phyloP scores from a whole-genome alignment of 306 rosid genomes.

The Dalbergia oliveri region DNA sequence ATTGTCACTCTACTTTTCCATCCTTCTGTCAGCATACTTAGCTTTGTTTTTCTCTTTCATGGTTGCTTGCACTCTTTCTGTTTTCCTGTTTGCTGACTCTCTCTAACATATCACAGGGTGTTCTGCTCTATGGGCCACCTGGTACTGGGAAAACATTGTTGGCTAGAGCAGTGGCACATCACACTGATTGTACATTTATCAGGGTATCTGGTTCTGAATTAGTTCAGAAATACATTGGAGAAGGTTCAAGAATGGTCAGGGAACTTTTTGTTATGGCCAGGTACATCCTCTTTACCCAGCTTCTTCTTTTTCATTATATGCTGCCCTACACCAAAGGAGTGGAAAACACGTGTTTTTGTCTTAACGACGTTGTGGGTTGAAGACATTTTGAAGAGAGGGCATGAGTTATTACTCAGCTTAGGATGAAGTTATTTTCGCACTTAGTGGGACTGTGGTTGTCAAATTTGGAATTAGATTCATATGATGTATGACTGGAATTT shows the following conservation, averaged over 20 bases:
- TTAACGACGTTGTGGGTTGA: constrained; percentile 21
- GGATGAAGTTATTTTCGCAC: background rate
- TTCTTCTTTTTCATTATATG: constrained; percentile 20
- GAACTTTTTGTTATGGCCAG: constrained; percentile 99
- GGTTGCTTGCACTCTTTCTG: background rate
- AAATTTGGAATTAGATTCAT: constrained; percentile 15
- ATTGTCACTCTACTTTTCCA: constrained; percentile 2
- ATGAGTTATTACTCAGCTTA: background rate
- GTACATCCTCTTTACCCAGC: constrained; percentile 57
- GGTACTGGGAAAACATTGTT: constrained; percentile 96
- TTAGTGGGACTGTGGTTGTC: constrained; percentile 15
- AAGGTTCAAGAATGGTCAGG: constrained; percentile 99
- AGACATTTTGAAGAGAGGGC: background rate
- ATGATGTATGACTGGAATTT: constrained; percentile 7
- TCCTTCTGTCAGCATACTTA: background rate
- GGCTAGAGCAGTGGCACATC: constrained; percentile 99
- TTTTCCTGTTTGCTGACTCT: constrained; percentile 39
- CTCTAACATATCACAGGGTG: constrained; percentile 67
- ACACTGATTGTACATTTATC: constrained; percentile 97
- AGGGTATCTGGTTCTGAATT: constrained; percentile 98
- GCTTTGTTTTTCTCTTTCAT: constrained; percentile 1
- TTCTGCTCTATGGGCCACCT: constrained; percentile 94
- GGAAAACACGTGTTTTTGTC: constrained; percentile 1
- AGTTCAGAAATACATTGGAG: constrained; percentile 98
- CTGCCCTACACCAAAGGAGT: background rate